phyloP scores from a whole-genome alignment of 2,329 filamentous ascomycete species.

The Microsporum audouinii region DNA sequence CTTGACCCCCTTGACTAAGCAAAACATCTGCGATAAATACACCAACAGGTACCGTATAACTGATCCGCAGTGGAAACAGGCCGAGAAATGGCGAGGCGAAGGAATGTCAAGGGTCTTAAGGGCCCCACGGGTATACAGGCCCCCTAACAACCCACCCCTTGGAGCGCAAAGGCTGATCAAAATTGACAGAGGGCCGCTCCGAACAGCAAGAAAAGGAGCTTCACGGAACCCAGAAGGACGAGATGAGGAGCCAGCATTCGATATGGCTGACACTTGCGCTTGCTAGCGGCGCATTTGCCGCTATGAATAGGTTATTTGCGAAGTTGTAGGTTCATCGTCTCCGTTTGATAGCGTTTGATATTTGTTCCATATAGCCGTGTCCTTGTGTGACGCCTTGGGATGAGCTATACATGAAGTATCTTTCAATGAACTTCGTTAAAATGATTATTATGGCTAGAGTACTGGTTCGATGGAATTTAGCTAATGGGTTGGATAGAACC shows the following conservation, averaged over 20 bases:
- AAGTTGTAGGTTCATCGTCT: constrained; percentile 41
- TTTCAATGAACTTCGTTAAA: background rate
- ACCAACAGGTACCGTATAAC: background rate
- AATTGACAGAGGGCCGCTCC: background rate
- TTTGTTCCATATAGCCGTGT: too few relatives aligned
- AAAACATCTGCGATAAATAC: background rate
- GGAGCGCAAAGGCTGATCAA: background rate
- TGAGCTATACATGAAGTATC: background rate
- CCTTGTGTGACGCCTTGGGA: background rate
- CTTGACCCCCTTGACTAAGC: background rate
- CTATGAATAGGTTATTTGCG: constrained; percentile 55
- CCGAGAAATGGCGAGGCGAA: background rate
- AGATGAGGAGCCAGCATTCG: constrained; percentile 11
- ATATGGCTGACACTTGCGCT: constrained; percentile 47
- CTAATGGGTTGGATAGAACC: constrained; percentile 33
- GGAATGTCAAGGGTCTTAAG: background rate
- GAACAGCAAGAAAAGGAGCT: background rate
- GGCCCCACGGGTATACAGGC: background rate
- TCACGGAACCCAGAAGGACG: background rate
- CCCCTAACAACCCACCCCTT: background rate
- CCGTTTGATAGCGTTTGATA: background rate
- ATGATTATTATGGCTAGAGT: background rate
- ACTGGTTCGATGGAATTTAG: background rate
- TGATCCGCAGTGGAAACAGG: background rate
- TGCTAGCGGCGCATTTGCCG: constrained; percentile 51